phyloP scores from a whole-genome alignment of 1,139 yeast species.

The Hemisphaericaspora xylofermentans region DNA sequence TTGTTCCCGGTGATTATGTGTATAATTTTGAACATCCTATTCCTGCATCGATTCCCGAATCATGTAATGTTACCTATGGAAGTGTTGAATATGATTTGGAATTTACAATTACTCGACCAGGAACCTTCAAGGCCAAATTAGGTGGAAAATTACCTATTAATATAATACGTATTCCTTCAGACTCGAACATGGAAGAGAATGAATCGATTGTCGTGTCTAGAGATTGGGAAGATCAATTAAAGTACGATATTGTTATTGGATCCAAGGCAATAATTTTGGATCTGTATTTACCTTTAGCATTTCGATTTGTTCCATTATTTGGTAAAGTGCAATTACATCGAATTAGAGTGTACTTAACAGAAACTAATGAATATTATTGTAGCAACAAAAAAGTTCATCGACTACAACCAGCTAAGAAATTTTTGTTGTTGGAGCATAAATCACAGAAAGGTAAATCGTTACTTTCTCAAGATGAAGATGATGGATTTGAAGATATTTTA shows the following conservation, averaged over 20 bases:
- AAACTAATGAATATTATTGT: constrained; percentile 87
- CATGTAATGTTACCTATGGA: constrained; percentile 79
- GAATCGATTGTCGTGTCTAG: constrained; percentile 90
- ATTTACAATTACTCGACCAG: constrained; percentile 69
- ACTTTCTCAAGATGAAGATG: constrained; percentile 20
- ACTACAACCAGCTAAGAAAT: constrained; percentile 84
- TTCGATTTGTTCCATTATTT: constrained; percentile 73
- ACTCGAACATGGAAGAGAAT: constrained; percentile 76
- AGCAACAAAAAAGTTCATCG: constrained; percentile 84
- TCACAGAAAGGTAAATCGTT: constrained; percentile 55
- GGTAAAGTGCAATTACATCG: constrained; percentile 88
- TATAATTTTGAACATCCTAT: constrained; percentile 90
- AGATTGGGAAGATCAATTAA: constrained; percentile 91
- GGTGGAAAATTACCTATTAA: constrained; percentile 62
- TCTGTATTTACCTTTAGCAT: constrained; percentile 78
- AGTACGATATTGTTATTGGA: constrained; percentile 85
- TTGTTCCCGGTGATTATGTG: constrained; percentile 81
- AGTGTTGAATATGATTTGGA: constrained; percentile 67
- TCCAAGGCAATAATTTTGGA: constrained; percentile 86
- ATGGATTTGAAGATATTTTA: constrained; percentile 38
- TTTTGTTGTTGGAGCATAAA: constrained; percentile 73
- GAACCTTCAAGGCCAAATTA: constrained; percentile 81
- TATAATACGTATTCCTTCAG: constrained; percentile 75
- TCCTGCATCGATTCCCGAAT: constrained; percentile 80
- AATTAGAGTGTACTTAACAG: constrained; percentile 80